Base-by-base conservation (phyloP, 2,329 filamentous ascomycete genomes). In the Parafenestella ontariensis region DNA sequence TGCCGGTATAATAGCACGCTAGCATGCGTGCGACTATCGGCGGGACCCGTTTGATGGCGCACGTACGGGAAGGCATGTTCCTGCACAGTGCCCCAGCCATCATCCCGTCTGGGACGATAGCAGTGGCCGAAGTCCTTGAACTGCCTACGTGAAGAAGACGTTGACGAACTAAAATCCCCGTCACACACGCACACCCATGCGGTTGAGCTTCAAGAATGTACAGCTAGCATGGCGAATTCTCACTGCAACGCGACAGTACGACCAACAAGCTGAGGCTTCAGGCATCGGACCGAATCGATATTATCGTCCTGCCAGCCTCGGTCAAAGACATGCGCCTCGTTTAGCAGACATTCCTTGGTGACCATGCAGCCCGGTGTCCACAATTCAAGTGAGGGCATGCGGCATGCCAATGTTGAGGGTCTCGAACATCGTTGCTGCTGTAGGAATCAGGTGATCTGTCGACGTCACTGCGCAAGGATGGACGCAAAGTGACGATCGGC, bases 201-300 rank as follows among this genome's bases (percentile, higher is more conserved):
- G 37, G 46, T 34, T 39, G 50, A 46, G 49, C 51, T 47, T 50
- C 53, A 52, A 58, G 34, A 41, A 53, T 46, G 43, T 57, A 43
- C 41, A 37, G 28, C 49, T n/a, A 46, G 45, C 46, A 59, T 42
- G 51, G 62, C 54, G 39, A 55, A 62, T 61, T 55, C 52, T 63
- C 58, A 58, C 61, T 57, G 61, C 58, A 59, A 59, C 54, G 59
- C 61, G 60, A 66, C 59, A 59, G 62, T 64, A 58, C 60, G 39
- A 55, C 56, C 61, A 65, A 57, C 61, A 56, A 54, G 56, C 59
- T 66, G 57, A 67, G 63, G 56, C 59, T 49, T 57, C 52, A 51
- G 44, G 17, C 54, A 66, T 74, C 71, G 71, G 71, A 47, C 71
- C 71, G 71, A 73, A 52, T 72, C 15, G 39, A 53, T 54, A 63